Conservation (phyloP, 768 basidiomycete species). For the Tricholoma terreum region DNA sequence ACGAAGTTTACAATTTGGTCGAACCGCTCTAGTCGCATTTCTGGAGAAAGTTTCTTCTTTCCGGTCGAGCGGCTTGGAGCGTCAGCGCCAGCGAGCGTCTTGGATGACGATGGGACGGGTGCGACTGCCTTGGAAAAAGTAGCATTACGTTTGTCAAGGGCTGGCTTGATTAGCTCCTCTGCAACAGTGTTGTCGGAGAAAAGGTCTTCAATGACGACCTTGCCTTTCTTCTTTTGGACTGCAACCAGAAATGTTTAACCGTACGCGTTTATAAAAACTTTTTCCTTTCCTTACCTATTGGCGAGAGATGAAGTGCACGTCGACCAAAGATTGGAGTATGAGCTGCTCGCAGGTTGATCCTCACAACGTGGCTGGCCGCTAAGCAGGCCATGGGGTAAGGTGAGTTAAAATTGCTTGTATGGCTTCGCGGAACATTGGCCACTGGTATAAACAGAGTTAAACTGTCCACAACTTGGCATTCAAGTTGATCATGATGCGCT, state of each 20-base stretch:
- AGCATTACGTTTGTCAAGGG: neutral
- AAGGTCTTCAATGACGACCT: slow-evolving; percentile 27
- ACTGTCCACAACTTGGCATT: too few species aligned
- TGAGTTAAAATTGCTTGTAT: neutral
- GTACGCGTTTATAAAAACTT: neutral
- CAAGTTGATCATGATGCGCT: too few species aligned
- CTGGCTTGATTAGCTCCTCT: slow-evolving; percentile 18
- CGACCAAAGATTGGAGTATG: neutral
- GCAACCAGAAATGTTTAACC: neutral
- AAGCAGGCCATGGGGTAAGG: neutral
- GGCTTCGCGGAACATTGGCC: neutral
- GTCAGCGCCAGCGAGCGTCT: slow-evolving; percentile 6
- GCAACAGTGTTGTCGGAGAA: slow-evolving; percentile 23
- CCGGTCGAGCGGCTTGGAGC: neutral
- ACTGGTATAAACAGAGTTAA: too few species aligned
- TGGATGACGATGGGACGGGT: neutral
- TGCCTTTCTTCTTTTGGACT: slow-evolving; percentile 33
- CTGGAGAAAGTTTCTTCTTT: slow-evolving; percentile 26
- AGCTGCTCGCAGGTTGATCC: neutral
- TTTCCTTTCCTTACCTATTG: slow-evolving; percentile 17
- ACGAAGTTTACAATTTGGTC: slow-evolving; percentile 34
- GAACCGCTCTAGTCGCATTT: slow-evolving; percentile 31
- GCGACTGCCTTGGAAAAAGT: neutral
- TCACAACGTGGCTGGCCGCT: neutral
- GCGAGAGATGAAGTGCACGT: slow-evolving; percentile 17